Evolutionary conservation across 495 filamentous ascomycete species (phyloP), one percentile per base, ranked within the genome.

Genomic region (Oidiodendron maius): DNA sequence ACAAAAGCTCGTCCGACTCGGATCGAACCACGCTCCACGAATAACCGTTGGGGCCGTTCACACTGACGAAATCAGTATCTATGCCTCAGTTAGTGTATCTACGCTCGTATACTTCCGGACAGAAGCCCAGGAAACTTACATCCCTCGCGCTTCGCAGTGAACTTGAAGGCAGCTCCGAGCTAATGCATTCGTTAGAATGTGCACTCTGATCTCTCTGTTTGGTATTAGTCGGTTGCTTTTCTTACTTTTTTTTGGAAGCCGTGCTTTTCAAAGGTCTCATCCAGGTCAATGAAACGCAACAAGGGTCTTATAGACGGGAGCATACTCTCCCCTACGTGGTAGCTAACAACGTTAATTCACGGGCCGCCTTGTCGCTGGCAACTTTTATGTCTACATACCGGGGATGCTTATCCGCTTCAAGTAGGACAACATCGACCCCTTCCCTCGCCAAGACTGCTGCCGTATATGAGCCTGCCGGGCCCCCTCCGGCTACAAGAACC

Each of bases 21-120:
- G 76, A 72, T 2, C 76, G 75, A 25, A 76, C 56, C 0, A 78
- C 69, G 41, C 77, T 80, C 70, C 71, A 80, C 0, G 72, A 47
- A 37, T 74, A 68, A 23, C 55, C 60, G 2, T 65, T 52, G 21
- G 65, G 63, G 4, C 76, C 75, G 16, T 59, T 59, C 8, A 61
- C 58, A 4, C 67, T 69, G 11, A 71, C 3, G 50, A 77, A 79
- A 48, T 79, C 67, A 15, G 75, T 79, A 44, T 65, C 69, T 66
- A 42, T n/a, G n/a, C n/a, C n/a, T n/a, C n/a, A n/a, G n/a, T n/a
- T n/a, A 17, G 12, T 20, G 8, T 32, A 8, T 12, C 4, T 5
- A 32, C n/a, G 2, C 3, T 20, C n/a, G 24, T 32, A 3, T n/a
- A 25, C 8, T 4, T 8, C 9, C 20, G 13, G 11, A 15, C 17